Evolutionary conservation across 2,329 filamentous ascomycete genomes (phyloP), one percentile per base, ranked within the genome.

Genomic region (Botrytis sinoallii): DNA sequence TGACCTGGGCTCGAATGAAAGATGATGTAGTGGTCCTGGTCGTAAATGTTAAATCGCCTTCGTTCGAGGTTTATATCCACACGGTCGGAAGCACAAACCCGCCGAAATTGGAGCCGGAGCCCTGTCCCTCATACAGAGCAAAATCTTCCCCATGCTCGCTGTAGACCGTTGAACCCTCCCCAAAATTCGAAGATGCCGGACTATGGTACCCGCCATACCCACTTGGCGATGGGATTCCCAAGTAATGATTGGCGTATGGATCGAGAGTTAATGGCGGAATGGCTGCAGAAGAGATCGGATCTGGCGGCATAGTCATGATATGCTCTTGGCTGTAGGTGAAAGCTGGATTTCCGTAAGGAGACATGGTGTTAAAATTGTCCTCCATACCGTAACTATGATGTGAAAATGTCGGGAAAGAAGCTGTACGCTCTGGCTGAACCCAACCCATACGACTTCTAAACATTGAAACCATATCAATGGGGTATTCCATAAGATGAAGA

Each of bases 361-460:
- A 89, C 48, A 85, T 81, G 42, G 84, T 80, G 59, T 85, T 83
- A 60, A 86, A 85, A 66, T 72, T 79, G 52, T 86, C 84, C 66
- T 81, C 81, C 79, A 86, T 82, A 76, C 84, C 85, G 79, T 88
- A 89, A 80, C 86, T 87, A 77, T 86, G 86, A 65, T 85, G 84
- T 76, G 87, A 82, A 81, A 90, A 90, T 79, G 88, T 87, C 40
- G 89, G 88, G 81, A 90, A 90, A 16, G 88, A 89, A 9, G 84
- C 86, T 61, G 89, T 89, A 76, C 88, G 84, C 75, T 85, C 84
- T 18, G 89, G 89, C 75, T 89, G 86, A 63, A 85, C 81, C 90
- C 90, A 93, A 66, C 91, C 90, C 85, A 93, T 90, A 77, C 90
- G 88, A 52, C 84, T 85, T 77, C 91, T 89, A 82, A 94, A 94